Conservation (phyloP, 1,284 basidiomycete genomes). For the Pulchroboletus neoregius region DNA sequence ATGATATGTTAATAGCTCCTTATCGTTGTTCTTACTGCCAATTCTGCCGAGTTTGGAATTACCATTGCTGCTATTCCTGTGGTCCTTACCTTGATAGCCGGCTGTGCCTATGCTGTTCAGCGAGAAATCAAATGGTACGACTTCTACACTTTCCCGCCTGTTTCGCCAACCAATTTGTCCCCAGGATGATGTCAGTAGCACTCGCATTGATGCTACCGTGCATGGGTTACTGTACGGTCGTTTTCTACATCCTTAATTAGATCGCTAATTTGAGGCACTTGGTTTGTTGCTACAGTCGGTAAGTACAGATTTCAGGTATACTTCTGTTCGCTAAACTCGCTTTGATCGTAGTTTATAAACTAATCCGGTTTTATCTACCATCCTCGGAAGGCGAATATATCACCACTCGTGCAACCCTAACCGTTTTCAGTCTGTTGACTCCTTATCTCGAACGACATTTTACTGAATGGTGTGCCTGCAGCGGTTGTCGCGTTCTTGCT, state of each 20-base stretch:
- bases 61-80: slow-evolving; percentile 80
- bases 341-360: slow-evolving; percentile 61
- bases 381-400: slow-evolving; percentile 49
- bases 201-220: slow-evolving; percentile 72
- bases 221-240: slow-evolving; percentile 61
- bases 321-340: slow-evolving; percentile 4
- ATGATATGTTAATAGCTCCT: slow-evolving; percentile 47
- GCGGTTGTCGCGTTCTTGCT: slow-evolving; percentile 72
- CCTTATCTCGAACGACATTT: not conserved
- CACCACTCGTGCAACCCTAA: slow-evolving; percentile 72
- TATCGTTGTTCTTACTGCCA: slow-evolving; percentile 61
- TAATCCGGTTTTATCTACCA: slow-evolving; percentile 72
- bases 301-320: slow-evolving; percentile 5
- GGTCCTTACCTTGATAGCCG: slow-evolving; percentile 64
- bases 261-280: slow-evolving; percentile 12
- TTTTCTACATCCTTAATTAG: slow-evolving; percentile 7
- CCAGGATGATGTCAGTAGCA: slow-evolving; percentile 62
- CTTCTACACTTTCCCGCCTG: not conserved
- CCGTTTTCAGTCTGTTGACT: slow-evolving; percentile 65
- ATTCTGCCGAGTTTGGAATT: slow-evolving; percentile 72
- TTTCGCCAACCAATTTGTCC: slow-evolving; percentile 1
- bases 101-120: slow-evolving; percentile 66
- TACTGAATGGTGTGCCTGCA: slow-evolving; percentile 28
- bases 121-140: slow-evolving; percentile 73
- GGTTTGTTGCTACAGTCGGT: slow-evolving; percentile 37